phyloP scores from a whole-genome alignment of 148 eudicot genomes.

The Linanthus parryae region DNA sequence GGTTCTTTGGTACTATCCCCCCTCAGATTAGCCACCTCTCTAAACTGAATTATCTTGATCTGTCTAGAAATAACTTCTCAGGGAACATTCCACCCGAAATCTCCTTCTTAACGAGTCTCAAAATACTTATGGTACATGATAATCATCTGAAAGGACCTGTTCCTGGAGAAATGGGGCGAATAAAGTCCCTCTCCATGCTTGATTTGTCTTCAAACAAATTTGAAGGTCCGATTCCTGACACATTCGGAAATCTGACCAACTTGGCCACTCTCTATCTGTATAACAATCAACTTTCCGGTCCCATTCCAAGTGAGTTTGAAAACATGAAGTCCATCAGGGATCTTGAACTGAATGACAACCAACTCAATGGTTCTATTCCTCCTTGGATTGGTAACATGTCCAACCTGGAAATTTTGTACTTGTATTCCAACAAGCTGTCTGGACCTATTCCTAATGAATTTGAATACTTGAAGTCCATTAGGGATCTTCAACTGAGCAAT shows the following conservation, averaged over 20 bases:
- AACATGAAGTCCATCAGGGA: conserved; percentile 22
- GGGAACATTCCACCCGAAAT: not conserved
- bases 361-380: conserved; percentile 25
- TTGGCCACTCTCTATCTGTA: too few relatives aligned
- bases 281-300: conserved; percentile 25
- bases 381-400: too few relatives aligned
- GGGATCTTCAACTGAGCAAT: too few relatives aligned
- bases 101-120: not conserved
- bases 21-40: too few relatives aligned
- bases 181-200: conserved; percentile 23
- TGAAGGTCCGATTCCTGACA: too few relatives aligned
- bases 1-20: too few relatives aligned
- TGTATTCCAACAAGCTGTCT: too few relatives aligned
- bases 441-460: too few relatives aligned
- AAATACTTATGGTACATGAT: not conserved
- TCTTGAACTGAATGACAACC: conserved; percentile 27
- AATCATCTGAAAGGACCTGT: conserved; percentile 18
- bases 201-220: conserved; percentile 22
- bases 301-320: conserved; percentile 28
- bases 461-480: too few relatives aligned
- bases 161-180: conserved; percentile 31
- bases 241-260: too few relatives aligned
- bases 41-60: too few relatives aligned
- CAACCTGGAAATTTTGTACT: too few relatives aligned
- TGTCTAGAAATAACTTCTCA: not conserved